Evolutionary conservation across 2,329 filamentous ascomycete genomes (phyloP), one percentile per base, ranked within the genome.

Genomic region (Talaromyces sp.): DNA sequence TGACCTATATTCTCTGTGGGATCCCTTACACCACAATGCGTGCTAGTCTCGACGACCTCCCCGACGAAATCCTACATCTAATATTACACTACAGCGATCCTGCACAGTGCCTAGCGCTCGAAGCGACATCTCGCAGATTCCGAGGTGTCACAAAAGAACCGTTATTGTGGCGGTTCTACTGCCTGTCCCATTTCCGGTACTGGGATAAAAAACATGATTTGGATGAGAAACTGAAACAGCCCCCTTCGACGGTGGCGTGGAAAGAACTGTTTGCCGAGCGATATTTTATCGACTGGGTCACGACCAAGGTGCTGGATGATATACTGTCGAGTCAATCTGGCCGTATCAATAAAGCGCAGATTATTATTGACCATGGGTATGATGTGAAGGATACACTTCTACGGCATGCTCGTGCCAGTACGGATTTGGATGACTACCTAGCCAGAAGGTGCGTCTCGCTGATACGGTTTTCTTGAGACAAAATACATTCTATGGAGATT

Each of bases 371-470:
- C 28, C 80, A 86, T 66, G 91, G 91, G 0, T 93, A 92, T 67
- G 91, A 97, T 76, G 89, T 88, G 46, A 97, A 97, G 71, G 92
- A 97, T 70, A 86, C 86, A 56, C 80, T 97, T 51, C 67, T 91
- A 60, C 78, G 81, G 57, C 86, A 96, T 68, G 84, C 81, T 60
- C 77, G 77, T 10, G 79, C 81, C 35, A 76, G 80, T 15, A 81
- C 87, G 11, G 78, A 83, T 40, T 79, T 77, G 4, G 83, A 88
- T 13, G 91, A 97, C 75, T 84, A 89, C 55, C 75, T 99, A 66
- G 89, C 93, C 13, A 83, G 89, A 70, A 85, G 87, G 75, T 73
- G 48, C 28, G 40, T 58, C 50, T 22, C 8, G 17, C 9, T 35
- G 21, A 33, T 35, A 35, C 28, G 10, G 9, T 21, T 33, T 2